A percentile compares a stretch with the other conserved stretches of the same genome.
phyloP scores from a whole-genome alignment of 495 filamentous ascomycete genomes.

The Aspergillus kassunensis region DNA sequence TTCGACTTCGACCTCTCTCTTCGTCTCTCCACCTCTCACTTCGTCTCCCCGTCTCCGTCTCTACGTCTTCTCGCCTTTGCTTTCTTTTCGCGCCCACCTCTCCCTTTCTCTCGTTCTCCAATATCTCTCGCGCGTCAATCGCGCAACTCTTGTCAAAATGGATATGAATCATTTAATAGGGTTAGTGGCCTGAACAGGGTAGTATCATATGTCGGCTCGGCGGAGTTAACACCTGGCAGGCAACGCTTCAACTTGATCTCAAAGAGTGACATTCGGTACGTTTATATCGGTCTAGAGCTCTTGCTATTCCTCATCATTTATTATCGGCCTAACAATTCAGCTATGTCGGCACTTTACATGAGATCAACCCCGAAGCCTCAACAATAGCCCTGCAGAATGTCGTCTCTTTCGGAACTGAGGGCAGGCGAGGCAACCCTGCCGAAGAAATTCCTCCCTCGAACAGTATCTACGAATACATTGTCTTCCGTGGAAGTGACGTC shows the following conservation, averaged over 20 bases:
- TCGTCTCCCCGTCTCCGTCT: constrained; percentile 6
- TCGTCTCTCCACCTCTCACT: constrained; percentile 18
- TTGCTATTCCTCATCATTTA: neutral
- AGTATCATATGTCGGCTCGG: constrained; percentile 40
- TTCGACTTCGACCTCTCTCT: constrained; percentile 17
- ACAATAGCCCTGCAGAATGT: constrained; percentile 97
- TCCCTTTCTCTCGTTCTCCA: constrained; percentile 14
- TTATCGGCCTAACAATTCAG: constrained; percentile 44
- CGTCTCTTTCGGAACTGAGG: constrained; percentile 88
- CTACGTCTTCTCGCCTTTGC: constrained; percentile 15
- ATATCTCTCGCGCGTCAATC: constrained; percentile 21
- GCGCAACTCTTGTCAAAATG: constrained; percentile 44
- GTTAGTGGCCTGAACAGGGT: constrained; percentile 41
- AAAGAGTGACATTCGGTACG: constrained; percentile 92
- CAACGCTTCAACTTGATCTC: constrained; percentile 72
- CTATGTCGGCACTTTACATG: constrained; percentile 92
- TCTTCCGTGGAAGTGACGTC: constrained; percentile 97
- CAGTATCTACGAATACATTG: constrained; percentile 95
- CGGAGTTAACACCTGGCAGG: constrained; percentile 47
- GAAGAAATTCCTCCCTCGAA: constrained; percentile 79
- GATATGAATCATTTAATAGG: constrained; percentile 54
- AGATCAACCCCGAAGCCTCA: constrained; percentile 95
- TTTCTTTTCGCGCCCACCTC: constrained; percentile 5
- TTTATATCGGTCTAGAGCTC: neutral
- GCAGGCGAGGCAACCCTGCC: constrained; percentile 67